phyloP scores from a whole-genome alignment of 2,329 filamentous ascomycete species.

The Aaosphaeria arxii region DNA sequence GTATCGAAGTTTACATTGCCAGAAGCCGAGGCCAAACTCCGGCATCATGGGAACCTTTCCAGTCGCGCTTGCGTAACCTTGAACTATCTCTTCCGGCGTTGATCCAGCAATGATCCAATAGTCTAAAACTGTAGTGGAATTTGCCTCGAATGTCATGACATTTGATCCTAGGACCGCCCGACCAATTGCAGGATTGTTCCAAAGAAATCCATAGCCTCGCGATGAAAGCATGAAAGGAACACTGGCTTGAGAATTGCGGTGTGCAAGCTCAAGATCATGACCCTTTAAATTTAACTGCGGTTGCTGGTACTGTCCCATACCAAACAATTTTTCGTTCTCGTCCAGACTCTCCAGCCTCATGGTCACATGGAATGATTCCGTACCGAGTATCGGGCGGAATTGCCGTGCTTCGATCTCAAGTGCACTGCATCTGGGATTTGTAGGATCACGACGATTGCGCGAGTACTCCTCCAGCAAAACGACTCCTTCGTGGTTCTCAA shows the following conservation, averaged over 20 bases:
- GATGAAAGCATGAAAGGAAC: conserved; percentile 62
- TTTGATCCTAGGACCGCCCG: conserved; percentile 61
- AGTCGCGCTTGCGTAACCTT: conserved; percentile 55
- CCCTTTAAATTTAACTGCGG: conserved; percentile 63
- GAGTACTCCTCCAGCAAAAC: conserved; percentile 54
- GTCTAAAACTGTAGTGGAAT: conserved; percentile 57
- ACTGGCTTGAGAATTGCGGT: conserved; percentile 65
- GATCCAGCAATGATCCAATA: conserved; percentile 64
- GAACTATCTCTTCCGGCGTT: conserved; percentile 54
- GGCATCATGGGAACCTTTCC: conserved; percentile 66
- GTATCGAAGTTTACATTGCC: conserved; percentile 67
- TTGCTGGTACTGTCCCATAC: conserved; percentile 69
- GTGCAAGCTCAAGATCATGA: conserved; percentile 60
- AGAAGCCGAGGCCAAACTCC: conserved; percentile 65
- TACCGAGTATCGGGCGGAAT: conserved; percentile 52
- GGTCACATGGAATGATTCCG: conserved; percentile 54
- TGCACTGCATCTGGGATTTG: conserved; percentile 59
- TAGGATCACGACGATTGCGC: conserved; percentile 49
- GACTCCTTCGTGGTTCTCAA: conserved; percentile 41
- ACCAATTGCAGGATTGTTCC: conserved; percentile 65
- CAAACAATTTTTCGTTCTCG: conserved; percentile 59
- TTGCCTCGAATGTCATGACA: conserved; percentile 60
- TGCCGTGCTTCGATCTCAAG: conserved; percentile 58
- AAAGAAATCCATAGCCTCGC: conserved; percentile 61
- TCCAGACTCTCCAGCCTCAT: conserved; percentile 57